These are phyloP conservation scores for Penicillium nordicum DNA, from an alignment of 2,329 filamentous ascomycete species.

Conservation along the genomic window DNA sequence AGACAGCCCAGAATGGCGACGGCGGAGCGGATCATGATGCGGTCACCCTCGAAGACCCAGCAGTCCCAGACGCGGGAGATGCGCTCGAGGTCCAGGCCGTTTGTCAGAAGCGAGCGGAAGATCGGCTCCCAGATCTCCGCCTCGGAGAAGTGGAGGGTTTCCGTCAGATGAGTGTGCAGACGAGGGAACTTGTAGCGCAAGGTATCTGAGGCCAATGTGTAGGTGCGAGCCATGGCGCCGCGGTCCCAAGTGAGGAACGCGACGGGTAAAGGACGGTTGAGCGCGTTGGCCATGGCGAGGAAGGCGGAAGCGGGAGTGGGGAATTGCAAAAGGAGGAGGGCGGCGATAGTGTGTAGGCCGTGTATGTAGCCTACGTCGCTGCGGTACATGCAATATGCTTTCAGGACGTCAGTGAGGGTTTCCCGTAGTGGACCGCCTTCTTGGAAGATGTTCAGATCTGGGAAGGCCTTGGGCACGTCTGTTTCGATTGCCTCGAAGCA, in stretches of 20 bases:
- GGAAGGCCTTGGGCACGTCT: conserved; percentile 55
- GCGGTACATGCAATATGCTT: conserved; percentile 63
- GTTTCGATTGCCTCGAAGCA: conserved; percentile 54
- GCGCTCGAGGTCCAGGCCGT: conserved; percentile 52
- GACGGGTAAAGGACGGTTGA: conserved; percentile 59
- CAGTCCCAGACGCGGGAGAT: conserved; percentile 59
- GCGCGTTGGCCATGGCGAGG: conserved; percentile 57
- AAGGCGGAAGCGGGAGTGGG: conserved; percentile 53
- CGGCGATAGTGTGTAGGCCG: conserved; percentile 59
- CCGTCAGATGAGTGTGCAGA: conserved; percentile 52
- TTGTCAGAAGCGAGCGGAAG: conserved; percentile 53
- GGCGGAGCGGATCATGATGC: conserved; percentile 45
- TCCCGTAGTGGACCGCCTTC: conserved; percentile 53
- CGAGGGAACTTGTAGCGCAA: conserved; percentile 57
- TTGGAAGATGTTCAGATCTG: conserved; percentile 58
- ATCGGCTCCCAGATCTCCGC: conserved; percentile 52
- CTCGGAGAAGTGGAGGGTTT: conserved; percentile 39
- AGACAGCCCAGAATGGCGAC: conserved; percentile 45
- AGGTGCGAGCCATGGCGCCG: conserved; percentile 54
- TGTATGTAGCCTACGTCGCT: conserved; percentile 60
- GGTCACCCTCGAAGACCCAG: conserved; percentile 60
- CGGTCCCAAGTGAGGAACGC: conserved; percentile 59
- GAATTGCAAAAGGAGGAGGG: conserved; percentile 57
- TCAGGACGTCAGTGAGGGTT: conserved; percentile 56
- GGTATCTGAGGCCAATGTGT: conserved; percentile 54